A percentile compares a stretch with the other conserved stretches of the same genome.
Conservation (phyloP, 805 yeast species). For the Yarrowia yakushimensis region DNA sequence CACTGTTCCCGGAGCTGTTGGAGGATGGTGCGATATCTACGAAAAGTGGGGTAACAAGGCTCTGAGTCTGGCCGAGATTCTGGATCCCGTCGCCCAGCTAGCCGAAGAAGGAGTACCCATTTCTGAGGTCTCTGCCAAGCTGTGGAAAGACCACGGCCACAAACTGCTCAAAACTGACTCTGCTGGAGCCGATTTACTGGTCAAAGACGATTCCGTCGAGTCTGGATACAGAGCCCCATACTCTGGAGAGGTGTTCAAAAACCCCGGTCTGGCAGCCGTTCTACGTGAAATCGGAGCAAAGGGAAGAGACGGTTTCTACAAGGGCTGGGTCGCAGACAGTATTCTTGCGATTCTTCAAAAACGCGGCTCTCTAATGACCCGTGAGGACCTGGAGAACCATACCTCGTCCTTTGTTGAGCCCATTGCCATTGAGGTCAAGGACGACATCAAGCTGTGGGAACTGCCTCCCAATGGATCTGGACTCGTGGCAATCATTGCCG, state of each 20-base stretch:
- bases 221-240: slow-evolving; percentile 43
- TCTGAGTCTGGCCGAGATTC: slow-evolving; percentile 53
- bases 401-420: slow-evolving; percentile 64
- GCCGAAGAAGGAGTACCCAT: slow-evolving; percentile 69
- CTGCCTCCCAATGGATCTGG: slow-evolving; percentile 87
- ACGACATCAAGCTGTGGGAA: slow-evolving; percentile 63
- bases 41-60: slow-evolving; percentile 72
- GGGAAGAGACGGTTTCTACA: slow-evolving; percentile 67
- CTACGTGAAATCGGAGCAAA: slow-evolving; percentile 49
- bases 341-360: slow-evolving; percentile 52
- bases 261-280: slow-evolving; percentile 52
- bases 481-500: slow-evolving; percentile 64
- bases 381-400: slow-evolving; percentile 57
- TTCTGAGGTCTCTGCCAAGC: slow-evolving; percentile 51
- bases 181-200: slow-evolving; percentile 38
- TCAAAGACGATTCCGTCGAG: slow-evolving; percentile 31
- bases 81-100: slow-evolving; percentile 48
- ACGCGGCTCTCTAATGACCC: slow-evolving; percentile 55
- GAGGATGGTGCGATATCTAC: slow-evolving; percentile 72
- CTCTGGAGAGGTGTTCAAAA: slow-evolving; percentile 56
- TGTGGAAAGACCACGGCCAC: slow-evolving; percentile 47
- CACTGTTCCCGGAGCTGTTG: slow-evolving; percentile 76
- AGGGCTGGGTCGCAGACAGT: slow-evolving; percentile 64
- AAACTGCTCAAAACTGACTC: slow-evolving; percentile 41
- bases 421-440: slow-evolving; percentile 43